Conservation (phyloP, 2,329 filamentous ascomycete genomes). For the Trichoderma citrinoviride region DNA sequence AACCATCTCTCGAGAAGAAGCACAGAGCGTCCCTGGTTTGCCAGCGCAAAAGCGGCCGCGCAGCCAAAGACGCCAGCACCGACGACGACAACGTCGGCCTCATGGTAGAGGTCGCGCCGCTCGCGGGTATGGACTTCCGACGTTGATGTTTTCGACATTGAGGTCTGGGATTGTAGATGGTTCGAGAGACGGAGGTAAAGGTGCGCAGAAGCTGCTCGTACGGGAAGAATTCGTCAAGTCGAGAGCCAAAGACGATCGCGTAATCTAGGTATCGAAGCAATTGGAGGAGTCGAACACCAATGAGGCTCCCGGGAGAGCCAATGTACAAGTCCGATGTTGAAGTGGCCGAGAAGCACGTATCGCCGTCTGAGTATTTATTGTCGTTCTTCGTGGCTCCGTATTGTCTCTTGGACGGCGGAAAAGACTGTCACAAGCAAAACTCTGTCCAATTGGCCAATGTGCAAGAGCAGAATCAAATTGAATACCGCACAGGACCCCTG, state of each 20-base stretch:
- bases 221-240: neutral
- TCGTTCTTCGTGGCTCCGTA: slow-evolving; percentile 1
- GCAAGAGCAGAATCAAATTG: neutral
- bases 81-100: slow-evolving; percentile 83
- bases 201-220: neutral
- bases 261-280: neutral
- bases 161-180: neutral
- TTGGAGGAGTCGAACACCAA: neutral
- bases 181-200: too few relatives aligned
- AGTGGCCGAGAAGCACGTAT: neutral
- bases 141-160: slow-evolving; percentile 20
- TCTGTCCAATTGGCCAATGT: neutral
- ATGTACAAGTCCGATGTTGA: neutral
- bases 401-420: neutral
- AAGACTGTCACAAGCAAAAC: slow-evolving; percentile 2
- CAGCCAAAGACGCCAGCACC: slow-evolving; percentile 90
- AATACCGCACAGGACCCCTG: neutral
- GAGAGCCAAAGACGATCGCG: neutral
- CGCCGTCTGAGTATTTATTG: slow-evolving; percentile 12
- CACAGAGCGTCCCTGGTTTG: slow-evolving; percentile 86
- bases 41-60: slow-evolving; percentile 78
- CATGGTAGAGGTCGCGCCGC: slow-evolving; percentile 54
- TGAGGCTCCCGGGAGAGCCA: neutral
- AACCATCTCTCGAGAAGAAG: slow-evolving; percentile 84
- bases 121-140: slow-evolving; percentile 35